phyloP scores from a whole-genome alignment of 2,329 filamentous ascomycete species.

The Colletotrichum trifolii region DNA sequence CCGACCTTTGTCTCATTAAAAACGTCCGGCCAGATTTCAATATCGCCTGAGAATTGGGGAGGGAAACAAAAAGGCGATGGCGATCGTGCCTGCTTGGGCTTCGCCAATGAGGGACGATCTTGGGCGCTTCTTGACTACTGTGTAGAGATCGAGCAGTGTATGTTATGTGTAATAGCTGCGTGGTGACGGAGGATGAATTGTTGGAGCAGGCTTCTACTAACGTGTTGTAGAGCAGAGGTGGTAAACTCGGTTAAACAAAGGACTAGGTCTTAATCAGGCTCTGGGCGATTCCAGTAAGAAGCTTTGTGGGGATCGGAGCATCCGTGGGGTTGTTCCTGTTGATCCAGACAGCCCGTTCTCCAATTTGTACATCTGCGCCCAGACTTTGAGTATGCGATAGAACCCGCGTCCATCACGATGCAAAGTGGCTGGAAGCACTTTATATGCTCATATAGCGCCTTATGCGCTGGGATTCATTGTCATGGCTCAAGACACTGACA shows the following conservation, averaged over 20 bases:
- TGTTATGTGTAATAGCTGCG: conserved; percentile 66
- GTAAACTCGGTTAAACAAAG: conserved; percentile 87
- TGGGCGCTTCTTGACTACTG: conserved; percentile 41
- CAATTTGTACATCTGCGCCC: conserved; percentile 74
- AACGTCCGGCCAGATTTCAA: conserved; percentile 76
- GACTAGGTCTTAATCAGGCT: conserved; percentile 65
- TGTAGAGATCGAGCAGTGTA: too few species aligned
- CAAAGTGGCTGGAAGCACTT: conserved; percentile 87
- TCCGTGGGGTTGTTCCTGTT: conserved; percentile 90
- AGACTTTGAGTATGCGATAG: conserved; percentile 65
- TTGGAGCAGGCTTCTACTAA: conserved; percentile 60
- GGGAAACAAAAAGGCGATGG: conserved; percentile 74
- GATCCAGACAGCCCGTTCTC: conserved; percentile 47
- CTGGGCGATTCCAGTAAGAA: conserved; percentile 72
- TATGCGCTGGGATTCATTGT: neutral
- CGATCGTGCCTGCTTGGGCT: conserved; percentile 70
- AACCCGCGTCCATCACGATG: conserved; percentile 54
- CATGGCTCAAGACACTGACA: too few species aligned
- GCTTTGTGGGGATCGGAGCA: conserved; percentile 70
- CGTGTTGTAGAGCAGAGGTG: conserved; percentile 80
- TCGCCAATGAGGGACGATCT: conserved; percentile 74
- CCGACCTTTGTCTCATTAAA: conserved; percentile 77
- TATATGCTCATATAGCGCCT: conserved; percentile 67
- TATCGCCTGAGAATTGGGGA: conserved; percentile 74
- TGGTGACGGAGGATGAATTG: conserved; percentile 73